Percentiles rank a stretch among this genome's conserved stretches.
Conservation (phyloP, 2,329 filamentous ascomycete species). For the Onygenales sp. region DNA sequence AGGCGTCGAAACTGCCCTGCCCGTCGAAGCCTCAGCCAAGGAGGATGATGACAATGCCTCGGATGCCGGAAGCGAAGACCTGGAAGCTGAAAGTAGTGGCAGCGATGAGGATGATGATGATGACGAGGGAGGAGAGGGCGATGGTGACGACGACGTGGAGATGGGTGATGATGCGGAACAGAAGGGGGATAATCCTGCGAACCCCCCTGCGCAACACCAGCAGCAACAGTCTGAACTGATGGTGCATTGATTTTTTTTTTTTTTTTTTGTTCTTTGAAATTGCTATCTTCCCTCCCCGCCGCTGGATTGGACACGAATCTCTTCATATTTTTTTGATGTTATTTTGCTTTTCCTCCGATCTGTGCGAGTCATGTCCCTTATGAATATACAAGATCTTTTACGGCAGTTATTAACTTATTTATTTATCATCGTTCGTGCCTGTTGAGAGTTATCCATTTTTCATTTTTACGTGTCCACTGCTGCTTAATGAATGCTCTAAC, state of each 20-base stretch:
- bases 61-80: slow-evolving; percentile 68
- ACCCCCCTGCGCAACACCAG: slow-evolving; percentile 19
- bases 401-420: too few species aligned
- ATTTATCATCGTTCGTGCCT: too few species aligned
- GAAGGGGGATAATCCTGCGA: slow-evolving; percentile 25
- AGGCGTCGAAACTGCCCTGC: slow-evolving; percentile 43
- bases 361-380: too few species aligned
- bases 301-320: too few species aligned
- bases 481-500: too few species aligned
- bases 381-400: too few species aligned
- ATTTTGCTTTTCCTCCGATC: too few species aligned
- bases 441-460: too few species aligned
- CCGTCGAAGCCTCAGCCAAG: slow-evolving; percentile 26
- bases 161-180: slow-evolving; percentile 46
- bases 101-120: slow-evolving; percentile 62
- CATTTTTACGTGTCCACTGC: too few species aligned
- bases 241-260: slow-evolving; percentile 30
- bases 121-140: slow-evolving; percentile 51
- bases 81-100: slow-evolving; percentile 67
- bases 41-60: slow-evolving; percentile 59
- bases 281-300: neutral
- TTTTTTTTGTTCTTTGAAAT: neutral
- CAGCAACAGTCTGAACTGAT: slow-evolving; percentile 34
- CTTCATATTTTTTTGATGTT: too few species aligned
- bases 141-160: slow-evolving; percentile 47